Conservation (phyloP, 495 filamentous ascomycete genomes). For the Letharia columbiana region DNA sequence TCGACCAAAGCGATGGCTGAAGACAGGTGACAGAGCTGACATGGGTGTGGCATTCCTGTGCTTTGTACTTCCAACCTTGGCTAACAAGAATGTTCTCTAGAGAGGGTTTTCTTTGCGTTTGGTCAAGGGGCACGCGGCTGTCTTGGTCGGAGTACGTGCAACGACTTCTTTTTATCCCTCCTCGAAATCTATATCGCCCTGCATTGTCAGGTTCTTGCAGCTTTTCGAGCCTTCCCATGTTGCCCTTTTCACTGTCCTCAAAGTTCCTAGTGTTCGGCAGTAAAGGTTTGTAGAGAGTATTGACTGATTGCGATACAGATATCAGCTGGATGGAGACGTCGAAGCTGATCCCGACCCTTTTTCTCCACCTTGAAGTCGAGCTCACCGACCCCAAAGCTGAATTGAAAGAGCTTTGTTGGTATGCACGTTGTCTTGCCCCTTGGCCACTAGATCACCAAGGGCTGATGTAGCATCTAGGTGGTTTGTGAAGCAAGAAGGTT, state of each 20-base stretch:
- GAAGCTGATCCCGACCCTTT: conserved; percentile 28
- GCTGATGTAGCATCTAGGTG: conserved; percentile 15
- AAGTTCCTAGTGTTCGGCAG: not conserved
- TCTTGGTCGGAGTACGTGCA: conserved; percentile 25
- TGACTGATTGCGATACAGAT: not conserved
- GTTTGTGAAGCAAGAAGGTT: conserved; percentile 22
- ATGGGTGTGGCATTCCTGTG: conserved; percentile 6
- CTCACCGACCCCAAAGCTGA: conserved; percentile 24
- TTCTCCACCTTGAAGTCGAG: conserved; percentile 25
- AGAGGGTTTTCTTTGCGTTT: conserved; percentile 31
- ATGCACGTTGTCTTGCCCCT: not conserved
- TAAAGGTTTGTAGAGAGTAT: not conserved
- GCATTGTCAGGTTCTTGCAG: not conserved
- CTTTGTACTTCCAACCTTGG: not conserved
- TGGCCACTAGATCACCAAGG: not conserved
- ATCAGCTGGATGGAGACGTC: conserved; percentile 31
- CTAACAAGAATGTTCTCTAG: conserved; percentile 33
- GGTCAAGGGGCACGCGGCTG: conserved; percentile 29
- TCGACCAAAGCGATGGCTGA: conserved; percentile 52
- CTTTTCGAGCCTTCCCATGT: not conserved
- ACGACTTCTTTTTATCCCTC: not conserved
- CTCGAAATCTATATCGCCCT: not conserved
- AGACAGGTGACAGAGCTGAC: conserved; percentile 14
- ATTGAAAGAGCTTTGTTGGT: conserved; percentile 22
- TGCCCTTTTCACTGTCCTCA: not conserved